Conservation (phyloP, 1,284 basidiomycete species). For the Hemileia vastatrix region DNA sequence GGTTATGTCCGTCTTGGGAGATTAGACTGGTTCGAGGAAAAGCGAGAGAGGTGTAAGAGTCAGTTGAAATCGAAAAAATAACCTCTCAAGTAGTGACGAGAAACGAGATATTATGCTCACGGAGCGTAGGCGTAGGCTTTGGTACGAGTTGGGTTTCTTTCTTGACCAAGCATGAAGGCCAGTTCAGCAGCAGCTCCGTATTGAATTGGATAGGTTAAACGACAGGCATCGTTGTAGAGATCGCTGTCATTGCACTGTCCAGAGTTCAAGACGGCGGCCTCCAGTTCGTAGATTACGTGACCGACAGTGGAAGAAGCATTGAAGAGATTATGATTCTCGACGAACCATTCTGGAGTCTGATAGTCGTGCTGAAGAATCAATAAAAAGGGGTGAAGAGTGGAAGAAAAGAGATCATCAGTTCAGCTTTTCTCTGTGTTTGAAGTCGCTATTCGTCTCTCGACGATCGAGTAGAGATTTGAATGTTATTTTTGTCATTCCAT, state of each 20-base stretch:
- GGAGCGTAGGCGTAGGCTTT: conserved; percentile 30
- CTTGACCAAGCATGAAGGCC: conserved; percentile 27
- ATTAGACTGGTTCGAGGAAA: no score
- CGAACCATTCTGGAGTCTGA: conserved; percentile 25
- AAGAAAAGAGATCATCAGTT: neutral
- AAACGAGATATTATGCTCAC: neutral
- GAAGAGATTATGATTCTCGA: conserved; percentile 21
- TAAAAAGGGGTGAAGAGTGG: conserved; percentile 19
- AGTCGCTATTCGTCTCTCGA: neutral
- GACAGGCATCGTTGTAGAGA: conserved; percentile 27
- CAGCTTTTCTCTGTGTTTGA: neutral
- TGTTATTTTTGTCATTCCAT: no score
- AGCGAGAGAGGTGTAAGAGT: no score
- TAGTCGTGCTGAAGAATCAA: conserved; percentile 32
- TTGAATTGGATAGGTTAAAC: conserved; percentile 27
- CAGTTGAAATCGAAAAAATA: no score
- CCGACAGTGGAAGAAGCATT: conserved; percentile 24
- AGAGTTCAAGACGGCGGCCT: conserved; percentile 31
- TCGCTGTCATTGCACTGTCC: conserved; percentile 27
- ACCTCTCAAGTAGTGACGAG: neutral
- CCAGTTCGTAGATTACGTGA: conserved; percentile 28
- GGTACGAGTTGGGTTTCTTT: conserved; percentile 30
- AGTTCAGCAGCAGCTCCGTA: conserved; percentile 30
- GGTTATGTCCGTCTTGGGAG: neutral
- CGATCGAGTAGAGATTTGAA: neutral